Evolutionary conservation across 208 protist species (phyloP).

Genomic region (Sergeia podlipaevii): DNA sequence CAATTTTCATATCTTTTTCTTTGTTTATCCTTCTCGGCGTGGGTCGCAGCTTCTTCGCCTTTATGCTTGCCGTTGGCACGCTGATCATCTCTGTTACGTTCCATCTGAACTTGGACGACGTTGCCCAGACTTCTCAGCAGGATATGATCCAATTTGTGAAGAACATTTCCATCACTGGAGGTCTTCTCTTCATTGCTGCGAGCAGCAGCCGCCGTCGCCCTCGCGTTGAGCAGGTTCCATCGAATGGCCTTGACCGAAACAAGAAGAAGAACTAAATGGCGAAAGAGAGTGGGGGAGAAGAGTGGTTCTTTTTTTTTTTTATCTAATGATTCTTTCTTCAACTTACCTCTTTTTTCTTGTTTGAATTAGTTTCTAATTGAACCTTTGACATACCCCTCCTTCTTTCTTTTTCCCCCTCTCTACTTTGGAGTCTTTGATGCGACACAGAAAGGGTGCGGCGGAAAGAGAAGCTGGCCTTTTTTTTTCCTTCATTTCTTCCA

Average conservation of each 20-base stretch:
- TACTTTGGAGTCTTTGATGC: too few relatives aligned
- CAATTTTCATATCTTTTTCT: constrained; percentile 62
- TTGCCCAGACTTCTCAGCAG: constrained; percentile 16
- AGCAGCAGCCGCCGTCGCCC: constrained; percentile 47
- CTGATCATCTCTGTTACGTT: constrained; percentile 51
- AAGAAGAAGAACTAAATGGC: constrained; percentile 42
- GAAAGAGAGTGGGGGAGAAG: not conserved
- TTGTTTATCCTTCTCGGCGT: constrained; percentile 80
- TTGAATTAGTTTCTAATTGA: constrained; percentile 3
- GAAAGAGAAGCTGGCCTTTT: too few relatives aligned
- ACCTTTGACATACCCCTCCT: too few relatives aligned
- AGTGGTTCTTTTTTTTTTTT: constrained; percentile 2
- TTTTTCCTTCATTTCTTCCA: too few relatives aligned
- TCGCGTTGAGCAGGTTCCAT: constrained; percentile 15
- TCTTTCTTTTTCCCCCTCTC: too few relatives aligned
- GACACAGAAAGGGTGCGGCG: too few relatives aligned
- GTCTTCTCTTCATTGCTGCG: constrained; percentile 64
- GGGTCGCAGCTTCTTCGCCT: constrained; percentile 73
- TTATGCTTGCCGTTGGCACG: constrained; percentile 52
- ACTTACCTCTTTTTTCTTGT: constrained; percentile 1
- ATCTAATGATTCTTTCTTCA: not conserved
- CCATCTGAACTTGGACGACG: constrained; percentile 52
- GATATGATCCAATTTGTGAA: constrained; percentile 50
- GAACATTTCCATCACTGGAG: constrained; percentile 59
- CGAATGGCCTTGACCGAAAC: constrained; percentile 14